Evolutionary conservation across 2,329 filamentous ascomycete genomes (phyloP), one percentile per base, ranked within the genome.

Genomic region (Lasiodiplodia gonubiensis): DNA sequence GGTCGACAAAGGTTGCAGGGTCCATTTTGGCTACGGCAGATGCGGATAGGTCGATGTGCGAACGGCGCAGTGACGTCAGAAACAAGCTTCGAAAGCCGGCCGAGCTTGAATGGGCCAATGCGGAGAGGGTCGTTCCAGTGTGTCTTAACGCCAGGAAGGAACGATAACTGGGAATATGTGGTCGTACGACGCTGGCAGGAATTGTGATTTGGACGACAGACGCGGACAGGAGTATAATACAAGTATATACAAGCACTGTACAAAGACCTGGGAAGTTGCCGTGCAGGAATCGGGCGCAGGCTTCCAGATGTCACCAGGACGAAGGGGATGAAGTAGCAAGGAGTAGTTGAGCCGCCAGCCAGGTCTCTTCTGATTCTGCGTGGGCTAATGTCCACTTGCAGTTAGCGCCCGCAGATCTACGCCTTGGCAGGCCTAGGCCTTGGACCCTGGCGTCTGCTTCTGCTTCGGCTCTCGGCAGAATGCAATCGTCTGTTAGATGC

Each of bases 1-100:
- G 73, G 49, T 76, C 69, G 27, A 77, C 27, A 25, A 39, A 66
- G 1, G 64, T 39, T 23, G 57, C 64, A 8, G 64, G 52, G 8
- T 54, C 51, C 64, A 66, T 66, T 18, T 5, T 18, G 37, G 52
- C 35, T 6, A 16, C 18, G 1, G 3, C 7, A 10, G 30, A 18
- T 16, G 10, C 16, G n/a, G 46, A 51, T 35, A 25, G n/a, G 18
- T 30, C 37, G 37, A 39, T 10, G 37, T 11, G 4, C 8, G 14
- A 33, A 49, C 23, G 27, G 39, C 14, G 37, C n/a, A n/a, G 37
- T 48, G 55, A 46, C 55, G 55, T 60, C 55, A 48, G 37, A 39
- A 14, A 25, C 14, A 39, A 48, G 39, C 33, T 30, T 21, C 33
- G 16, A 27, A 16, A 52, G 49, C 21, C 4, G 49, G 23, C 42